Conservation (phyloP, 2,329 filamentous ascomycete genomes). For the Ceratocystiopsis brevicomis region DNA sequence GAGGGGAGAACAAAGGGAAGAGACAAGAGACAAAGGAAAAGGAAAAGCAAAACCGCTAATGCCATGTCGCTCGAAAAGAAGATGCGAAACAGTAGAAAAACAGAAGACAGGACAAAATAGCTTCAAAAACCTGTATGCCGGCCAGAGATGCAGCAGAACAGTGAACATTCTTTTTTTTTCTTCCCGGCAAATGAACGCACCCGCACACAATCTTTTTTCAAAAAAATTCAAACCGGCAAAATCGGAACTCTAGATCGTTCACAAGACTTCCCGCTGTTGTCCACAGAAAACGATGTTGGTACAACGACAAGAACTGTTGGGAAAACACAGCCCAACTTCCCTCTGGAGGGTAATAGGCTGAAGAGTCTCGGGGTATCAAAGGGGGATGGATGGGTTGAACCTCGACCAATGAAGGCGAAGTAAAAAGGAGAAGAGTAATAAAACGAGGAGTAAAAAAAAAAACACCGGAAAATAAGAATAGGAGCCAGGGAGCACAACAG, state of each 20-base stretch:
- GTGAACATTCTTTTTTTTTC: constrained; percentile 23
- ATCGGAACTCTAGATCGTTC: constrained; percentile 4
- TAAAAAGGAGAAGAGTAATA: background rate
- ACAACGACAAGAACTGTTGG: constrained; percentile 7
- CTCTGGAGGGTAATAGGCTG: constrained; percentile 1
- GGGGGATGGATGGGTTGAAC: constrained; percentile 1
- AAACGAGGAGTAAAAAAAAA: background rate
- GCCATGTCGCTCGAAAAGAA: constrained; percentile 22
- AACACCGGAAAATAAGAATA: background rate
- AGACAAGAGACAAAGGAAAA: constrained; percentile 3
- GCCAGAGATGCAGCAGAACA: constrained; percentile 23
- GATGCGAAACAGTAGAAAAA: constrained; percentile 12
- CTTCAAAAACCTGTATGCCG: constrained; percentile 19
- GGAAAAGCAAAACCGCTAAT: constrained; percentile 23
- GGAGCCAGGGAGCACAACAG: constrained; percentile 20
- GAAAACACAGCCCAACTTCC: constrained; percentile 4
- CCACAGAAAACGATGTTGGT: constrained; percentile 3
- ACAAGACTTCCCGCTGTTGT: constrained; percentile 4
- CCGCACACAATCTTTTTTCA: constrained; percentile 3
- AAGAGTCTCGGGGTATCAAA: constrained; percentile 6
- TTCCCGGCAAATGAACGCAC: constrained; percentile 18
- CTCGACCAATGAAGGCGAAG: constrained; percentile 5
- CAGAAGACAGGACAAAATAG: constrained; percentile 15
- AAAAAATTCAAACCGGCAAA: constrained; percentile 1
- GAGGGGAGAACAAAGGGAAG: background rate